These are phyloP conservation scores for Biscogniauxia marginata DNA, from an alignment of 2,329 filamentous ascomycete genomes.

Conservation along the genomic window DNA sequence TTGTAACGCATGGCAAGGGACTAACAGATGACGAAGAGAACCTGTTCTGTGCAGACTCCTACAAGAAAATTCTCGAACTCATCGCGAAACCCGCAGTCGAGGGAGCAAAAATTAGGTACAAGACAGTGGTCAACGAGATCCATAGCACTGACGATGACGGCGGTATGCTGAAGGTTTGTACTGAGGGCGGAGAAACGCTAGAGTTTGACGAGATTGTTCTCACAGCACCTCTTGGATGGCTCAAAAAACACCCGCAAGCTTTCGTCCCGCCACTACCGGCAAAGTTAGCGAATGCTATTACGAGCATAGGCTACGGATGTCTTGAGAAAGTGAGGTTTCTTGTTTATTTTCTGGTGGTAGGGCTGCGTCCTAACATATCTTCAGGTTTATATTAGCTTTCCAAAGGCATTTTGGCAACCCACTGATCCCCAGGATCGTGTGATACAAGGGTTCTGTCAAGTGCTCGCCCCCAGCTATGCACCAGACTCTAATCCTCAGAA, in stretches of 20 bases:
- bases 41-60: slow-evolving; percentile 59
- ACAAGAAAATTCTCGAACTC: slow-evolving; percentile 55
- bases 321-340: slow-evolving; percentile 60
- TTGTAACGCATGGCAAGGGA: neutral
- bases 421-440: slow-evolving; percentile 40
- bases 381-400: slow-evolving; percentile 65
- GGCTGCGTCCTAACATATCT: neutral
- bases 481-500: slow-evolving; percentile 55
- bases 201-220: slow-evolving; percentile 68
- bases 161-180: slow-evolving; percentile 43
- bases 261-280: slow-evolving; percentile 62
- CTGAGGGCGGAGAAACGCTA: slow-evolving; percentile 43
- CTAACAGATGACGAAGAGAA: slow-evolving; percentile 45
- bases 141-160: slow-evolving; percentile 29
- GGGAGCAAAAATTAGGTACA: slow-evolving; percentile 52
- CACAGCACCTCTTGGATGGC: slow-evolving; percentile 67
- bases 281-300: slow-evolving; percentile 59
- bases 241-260: slow-evolving; percentile 56
- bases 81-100: slow-evolving; percentile 58
- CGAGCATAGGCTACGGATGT: slow-evolving; percentile 66
- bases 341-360: slow-evolving; percentile 14
- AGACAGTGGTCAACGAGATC: slow-evolving; percentile 48
- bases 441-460: slow-evolving; percentile 70
- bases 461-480: slow-evolving; percentile 70
- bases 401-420: slow-evolving; percentile 68